Base-by-base conservation (phyloP, 106 monocot species). In the Acorus gramineus region DNA sequence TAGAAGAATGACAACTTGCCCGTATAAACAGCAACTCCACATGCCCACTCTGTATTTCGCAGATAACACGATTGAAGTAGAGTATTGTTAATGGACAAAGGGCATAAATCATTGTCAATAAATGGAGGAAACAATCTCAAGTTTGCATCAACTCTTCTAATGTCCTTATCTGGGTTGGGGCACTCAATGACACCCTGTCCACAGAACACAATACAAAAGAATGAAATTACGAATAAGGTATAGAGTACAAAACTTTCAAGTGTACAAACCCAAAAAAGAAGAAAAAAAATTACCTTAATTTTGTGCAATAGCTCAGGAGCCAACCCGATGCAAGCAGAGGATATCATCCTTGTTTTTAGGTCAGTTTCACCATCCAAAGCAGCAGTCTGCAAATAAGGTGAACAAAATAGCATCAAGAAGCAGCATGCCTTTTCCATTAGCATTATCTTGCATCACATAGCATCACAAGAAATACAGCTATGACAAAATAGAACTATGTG, bases 331-430 rank as follows among this genome's bases (percentile, higher is more conserved):
- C 87, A 98, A 14, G 80, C 67, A 47, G 85, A 56, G 46, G 96
- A 84, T 60, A 91, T 75, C 48, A 79, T 57, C 72, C 87, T 79
- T 11, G 85, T 88, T 74, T 98, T 98, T 50, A 98, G 73, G 76
- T 98, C 96, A 56, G 81, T 98, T 79, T 98, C 96, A 55, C 96
- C 96, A 85, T 98, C 96, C 62, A 98, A 71, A 79, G 96, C 91
- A 79, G 96, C 76, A 74, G 91, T 98, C 96, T 98, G 67, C 57
- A 73, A 64, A 60, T 52, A 50, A 43, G 11, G 51, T 57, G 74
- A 70, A 6, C 4, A 59, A 14, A 44, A 44, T 44, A 61, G 7
- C 12, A 44, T 61, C 43, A 5, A 5, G 7, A 7, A 52, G 9
- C 5, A 52, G 9, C 9, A 52, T 52, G 7, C 9, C 9, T 52